phyloP scores from a whole-genome alignment of 176 grass and related monocot genomes.

The Rhynchospora tenuis region DNA sequence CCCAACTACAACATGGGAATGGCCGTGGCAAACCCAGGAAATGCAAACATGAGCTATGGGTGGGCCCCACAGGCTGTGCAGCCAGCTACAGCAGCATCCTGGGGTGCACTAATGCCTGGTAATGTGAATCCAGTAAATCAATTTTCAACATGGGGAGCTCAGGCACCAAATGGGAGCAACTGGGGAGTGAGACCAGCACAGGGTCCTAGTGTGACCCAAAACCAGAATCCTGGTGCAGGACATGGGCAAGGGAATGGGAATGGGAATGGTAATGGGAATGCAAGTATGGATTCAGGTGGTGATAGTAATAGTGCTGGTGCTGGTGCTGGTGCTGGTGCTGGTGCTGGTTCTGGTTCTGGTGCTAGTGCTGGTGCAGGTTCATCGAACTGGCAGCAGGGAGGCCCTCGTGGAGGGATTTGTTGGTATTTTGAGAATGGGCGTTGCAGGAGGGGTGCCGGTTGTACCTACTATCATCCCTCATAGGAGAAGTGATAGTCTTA shows the following conservation, averaged over 20 bases:
- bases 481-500: neutral
- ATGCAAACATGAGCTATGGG: conserved; percentile 53
- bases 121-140: conserved; percentile 55
- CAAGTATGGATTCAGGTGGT: conserved; percentile 30
- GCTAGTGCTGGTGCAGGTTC: conserved; percentile 39
- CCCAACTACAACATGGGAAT: conserved; percentile 71
- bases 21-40: conserved; percentile 46
- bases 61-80: conserved; percentile 56
- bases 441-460: conserved; percentile 29
- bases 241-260: conserved; percentile 22
- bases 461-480: conserved; percentile 38
- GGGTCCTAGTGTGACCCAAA: conserved; percentile 35
- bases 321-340: conserved; percentile 36
- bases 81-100: conserved; percentile 45
- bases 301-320: conserved; percentile 32
- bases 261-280: conserved; percentile 53
- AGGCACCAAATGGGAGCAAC: conserved; percentile 37
- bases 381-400: neutral
- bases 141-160: conserved; percentile 54
- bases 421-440: conserved; percentile 20
- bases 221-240: conserved; percentile 15
- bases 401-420: conserved; percentile 24
- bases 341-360: conserved; percentile 40
- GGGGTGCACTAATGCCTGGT: conserved; percentile 49
- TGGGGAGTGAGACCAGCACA: conserved; percentile 44